Base-by-base conservation (phyloP, 768 basidiomycete species). In the Mycena pura region DNA sequence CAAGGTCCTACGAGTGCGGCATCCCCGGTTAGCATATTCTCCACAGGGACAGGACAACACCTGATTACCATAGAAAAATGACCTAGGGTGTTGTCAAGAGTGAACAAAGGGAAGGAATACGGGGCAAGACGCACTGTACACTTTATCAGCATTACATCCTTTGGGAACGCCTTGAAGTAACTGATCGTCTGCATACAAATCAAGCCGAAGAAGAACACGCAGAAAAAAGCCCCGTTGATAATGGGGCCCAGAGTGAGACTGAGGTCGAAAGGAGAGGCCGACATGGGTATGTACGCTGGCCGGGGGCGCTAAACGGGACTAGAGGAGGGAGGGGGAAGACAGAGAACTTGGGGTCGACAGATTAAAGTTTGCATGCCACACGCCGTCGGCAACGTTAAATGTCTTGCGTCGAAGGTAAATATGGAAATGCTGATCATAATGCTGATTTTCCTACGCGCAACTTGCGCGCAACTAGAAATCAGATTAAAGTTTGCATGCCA, bases 171-270 rank as follows among this genome's bases (percentile, higher is more conserved):
- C 46, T 58, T 47, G 31, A 65, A 29, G n/a, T 65, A 65, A 15
- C 49, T 54, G 24, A 62, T 44, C 5, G 50, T 34, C 29, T 65
- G 60, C 64, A 65, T 57, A 49, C 49, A 62, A 15, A 31, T 51
- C 10, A 65, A 8, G 28, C 64, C 60, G 21, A 61, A 65, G 49
- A 62, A 55, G 45, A 58, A 61, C 9, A 61, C 48, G 14, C 49
- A 17, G 39, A 39, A 38, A 14, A 54, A 55, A 5, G 31, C 36
- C 13, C 36, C 43, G 29, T 10, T 25, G 10, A 55, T 32, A 14
- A 61, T 46, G 11, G 51, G 46, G n/a, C 60, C 53, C 9, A 54
- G 39, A 5, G 25, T 41, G 57, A 49, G 27, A 28, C 45, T 32
- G 21, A 60, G 34, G 21, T n/a, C n/a, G n/a, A n/a, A n/a, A n/a